Conservation (phyloP, 495 filamentous ascomycete genomes). For the Talaromyces nanjingensis region DNA sequence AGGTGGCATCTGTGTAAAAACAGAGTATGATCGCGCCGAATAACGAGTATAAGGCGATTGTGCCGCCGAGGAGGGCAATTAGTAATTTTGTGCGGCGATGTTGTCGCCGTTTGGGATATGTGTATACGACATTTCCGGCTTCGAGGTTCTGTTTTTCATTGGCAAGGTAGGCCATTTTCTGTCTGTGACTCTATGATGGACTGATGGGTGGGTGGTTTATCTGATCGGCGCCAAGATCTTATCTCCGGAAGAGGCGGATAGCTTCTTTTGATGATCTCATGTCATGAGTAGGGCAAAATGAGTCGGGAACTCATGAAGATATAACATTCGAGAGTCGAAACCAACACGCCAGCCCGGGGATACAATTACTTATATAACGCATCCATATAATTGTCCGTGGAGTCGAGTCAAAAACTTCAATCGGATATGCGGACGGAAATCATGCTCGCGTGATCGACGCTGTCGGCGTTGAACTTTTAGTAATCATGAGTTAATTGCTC, state of each 20-base stretch:
- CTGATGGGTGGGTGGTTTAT: background rate
- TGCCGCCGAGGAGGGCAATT: background rate
- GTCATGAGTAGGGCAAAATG: background rate
- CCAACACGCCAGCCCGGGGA: background rate
- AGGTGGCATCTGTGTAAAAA: background rate
- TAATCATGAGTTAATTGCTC: conserved; percentile 1
- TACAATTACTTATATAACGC: background rate
- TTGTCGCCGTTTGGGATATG: background rate
- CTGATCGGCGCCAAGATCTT: background rate
- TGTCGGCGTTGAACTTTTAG: background rate
- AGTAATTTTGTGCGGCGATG: background rate
- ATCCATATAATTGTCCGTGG: background rate
- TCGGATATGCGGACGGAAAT: background rate
- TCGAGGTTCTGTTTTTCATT: background rate
- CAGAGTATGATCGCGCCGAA: background rate
- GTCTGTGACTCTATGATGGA: background rate
- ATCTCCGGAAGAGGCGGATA: background rate
- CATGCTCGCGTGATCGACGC: conserved; percentile 1
- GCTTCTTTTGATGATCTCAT: background rate
- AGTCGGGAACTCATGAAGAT: background rate
- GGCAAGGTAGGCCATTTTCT: background rate
- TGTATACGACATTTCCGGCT: background rate
- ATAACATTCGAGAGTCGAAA: background rate
- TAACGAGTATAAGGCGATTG: background rate
- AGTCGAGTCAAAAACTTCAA: background rate